Conservation (phyloP, 306 rosid genomes). For the Begonia peltatifolia region DNA sequence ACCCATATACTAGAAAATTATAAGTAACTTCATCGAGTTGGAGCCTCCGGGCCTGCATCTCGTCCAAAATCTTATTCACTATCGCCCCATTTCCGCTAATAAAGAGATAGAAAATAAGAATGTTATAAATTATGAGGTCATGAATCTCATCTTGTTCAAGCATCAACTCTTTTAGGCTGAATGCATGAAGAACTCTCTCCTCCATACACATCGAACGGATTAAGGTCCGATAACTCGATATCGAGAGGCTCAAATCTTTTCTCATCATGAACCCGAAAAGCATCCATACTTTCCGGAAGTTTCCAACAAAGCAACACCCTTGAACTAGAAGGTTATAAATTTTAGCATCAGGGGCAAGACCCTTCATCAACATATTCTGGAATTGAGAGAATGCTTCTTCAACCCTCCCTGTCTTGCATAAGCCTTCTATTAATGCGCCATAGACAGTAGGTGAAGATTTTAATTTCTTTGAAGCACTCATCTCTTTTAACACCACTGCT, state of each 20-base stretch:
- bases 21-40: conserved; percentile 43
- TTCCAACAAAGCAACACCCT: conserved; percentile 37
- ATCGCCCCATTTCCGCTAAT: conserved; percentile 26
- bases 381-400: conserved; percentile 32
- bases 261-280: conserved; percentile 42
- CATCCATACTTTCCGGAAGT: conserved; percentile 40
- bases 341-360: conserved; percentile 32
- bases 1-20: conserved; percentile 63
- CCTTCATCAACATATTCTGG: conserved; percentile 31
- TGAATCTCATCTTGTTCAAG: conserved; percentile 31
- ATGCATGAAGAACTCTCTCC: conserved; percentile 29
- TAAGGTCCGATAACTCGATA: conserved; percentile 40
- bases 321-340: conserved; percentile 42
- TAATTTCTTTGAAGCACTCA: conserved; percentile 25
- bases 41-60: conserved; percentile 41
- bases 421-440: conserved; percentile 43
- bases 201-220: conserved; percentile 35
- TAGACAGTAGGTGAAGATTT: conserved; percentile 18
- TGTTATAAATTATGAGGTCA: conserved; percentile 39
- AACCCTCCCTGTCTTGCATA: conserved; percentile 29
- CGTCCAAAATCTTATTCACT: conserved; percentile 31
- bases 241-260: conserved; percentile 28
- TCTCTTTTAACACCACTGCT: conserved; percentile 46
- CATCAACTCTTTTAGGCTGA: conserved; percentile 42
- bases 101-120: conserved; percentile 57